Conservation (phyloP, 345 rosid genomes). For the Cardamine resedifolia region DNA sequence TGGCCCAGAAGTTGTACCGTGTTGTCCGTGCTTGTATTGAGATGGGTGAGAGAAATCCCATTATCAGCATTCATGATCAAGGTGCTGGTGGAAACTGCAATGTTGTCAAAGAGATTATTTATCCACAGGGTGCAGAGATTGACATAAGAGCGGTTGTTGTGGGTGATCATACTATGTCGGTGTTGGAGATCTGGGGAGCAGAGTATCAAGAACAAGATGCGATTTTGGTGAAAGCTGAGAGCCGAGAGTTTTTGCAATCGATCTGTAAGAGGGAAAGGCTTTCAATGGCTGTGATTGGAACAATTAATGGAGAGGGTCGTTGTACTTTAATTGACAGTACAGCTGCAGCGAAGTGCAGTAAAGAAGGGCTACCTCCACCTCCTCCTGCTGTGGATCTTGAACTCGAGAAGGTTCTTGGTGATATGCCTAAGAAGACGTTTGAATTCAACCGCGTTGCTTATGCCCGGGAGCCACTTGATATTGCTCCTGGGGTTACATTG, state of each 20-base stretch:
- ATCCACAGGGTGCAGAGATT: conserved; percentile 88
- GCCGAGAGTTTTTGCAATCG: conserved; percentile 57
- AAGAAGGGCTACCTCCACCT: conserved; percentile 69
- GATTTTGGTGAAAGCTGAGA: conserved; percentile 84
- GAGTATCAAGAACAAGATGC: conserved; percentile 99
- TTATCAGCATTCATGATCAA: conserved; percentile 95
- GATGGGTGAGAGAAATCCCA: conserved; percentile 90
- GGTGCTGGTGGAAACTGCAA: conserved; percentile 98
- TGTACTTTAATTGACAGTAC: conserved; percentile 67
- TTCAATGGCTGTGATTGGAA: conserved; percentile 88
- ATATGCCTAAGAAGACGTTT: conserved; percentile 88
- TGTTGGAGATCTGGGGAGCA: conserved; percentile 98
- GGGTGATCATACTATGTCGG: conserved; percentile 93
- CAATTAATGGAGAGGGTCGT: conserved; percentile 77
- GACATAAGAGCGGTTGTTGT: conserved; percentile 78
- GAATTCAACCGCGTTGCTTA: conserved; percentile 58
- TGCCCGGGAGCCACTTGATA: conserved; percentile 67
- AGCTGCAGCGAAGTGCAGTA: conserved; percentile 50
- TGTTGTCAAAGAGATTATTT: conserved; percentile 93
- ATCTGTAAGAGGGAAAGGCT: conserved; percentile 92
- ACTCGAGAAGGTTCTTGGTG: conserved; percentile 89
- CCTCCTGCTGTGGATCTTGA: conserved; percentile 93
- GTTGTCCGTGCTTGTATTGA: conserved; percentile 90
- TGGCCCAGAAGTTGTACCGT: conserved; percentile 92
- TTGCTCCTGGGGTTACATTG: conserved; percentile 83